Conservation (phyloP, 1,284 basidiomycete species). For the Amylostereum areolatum region DNA sequence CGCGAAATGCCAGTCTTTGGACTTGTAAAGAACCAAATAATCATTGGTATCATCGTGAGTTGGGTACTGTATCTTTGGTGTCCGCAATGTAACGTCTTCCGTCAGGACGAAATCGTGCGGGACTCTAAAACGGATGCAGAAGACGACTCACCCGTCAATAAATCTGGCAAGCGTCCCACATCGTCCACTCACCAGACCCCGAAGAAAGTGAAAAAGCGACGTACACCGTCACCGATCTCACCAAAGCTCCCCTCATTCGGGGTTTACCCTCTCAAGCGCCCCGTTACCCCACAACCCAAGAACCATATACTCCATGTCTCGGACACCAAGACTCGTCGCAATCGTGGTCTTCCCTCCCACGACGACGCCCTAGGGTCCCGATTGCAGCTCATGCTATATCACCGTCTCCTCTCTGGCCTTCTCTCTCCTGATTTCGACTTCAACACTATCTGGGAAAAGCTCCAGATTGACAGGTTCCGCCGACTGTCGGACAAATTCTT, state of each 20-base stretch:
- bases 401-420: slow-evolving; percentile 58
- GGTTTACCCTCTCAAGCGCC: slow-evolving; percentile 2
- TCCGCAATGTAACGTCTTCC: background rate
- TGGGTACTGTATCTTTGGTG: background rate
- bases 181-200: slow-evolving; percentile 17
- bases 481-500: slow-evolving; percentile 55
- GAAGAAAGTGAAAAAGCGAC: slow-evolving; percentile 19
- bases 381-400: slow-evolving; percentile 84
- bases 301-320: slow-evolving; percentile 45
- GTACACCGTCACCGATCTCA: slow-evolving; percentile 13
- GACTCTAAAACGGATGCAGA: slow-evolving; percentile 15
- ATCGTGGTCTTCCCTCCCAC: slow-evolving; percentile 47
- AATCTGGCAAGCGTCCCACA: slow-evolving; percentile 9
- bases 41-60: slow-evolving; percentile 63
- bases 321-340: slow-evolving; percentile 74
- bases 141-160: slow-evolving; percentile 2
- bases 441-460: slow-evolving; percentile 43
- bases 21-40: slow-evolving; percentile 47
- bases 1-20: slow-evolving; percentile 74
- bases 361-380: slow-evolving; percentile 60
- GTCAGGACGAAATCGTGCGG: slow-evolving; percentile 46
- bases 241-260: slow-evolving; percentile 19
- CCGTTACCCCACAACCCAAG: slow-evolving; percentile 1
- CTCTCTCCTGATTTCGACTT: slow-evolving; percentile 48
- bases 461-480: slow-evolving; percentile 38